Evolutionary conservation across 768 basidiomycete species (phyloP), one percentile per base, ranked within the genome.

Genomic region (Russula dissimulans): DNA sequence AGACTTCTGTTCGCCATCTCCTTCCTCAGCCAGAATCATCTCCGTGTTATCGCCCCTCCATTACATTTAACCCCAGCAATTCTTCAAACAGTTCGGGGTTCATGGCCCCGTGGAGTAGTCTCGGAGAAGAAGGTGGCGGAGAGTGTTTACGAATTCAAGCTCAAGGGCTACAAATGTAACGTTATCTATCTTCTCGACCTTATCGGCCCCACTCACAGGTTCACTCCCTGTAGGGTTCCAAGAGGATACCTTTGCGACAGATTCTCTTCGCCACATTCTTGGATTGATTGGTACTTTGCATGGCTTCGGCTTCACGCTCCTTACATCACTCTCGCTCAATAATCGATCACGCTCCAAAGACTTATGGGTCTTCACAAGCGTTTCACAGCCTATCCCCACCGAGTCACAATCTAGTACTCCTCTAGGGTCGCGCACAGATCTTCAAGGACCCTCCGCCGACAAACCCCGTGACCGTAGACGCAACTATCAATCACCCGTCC

Each of bases 101-200:
- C 89, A 38, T 90, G 88, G 89, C 88, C 88, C 17, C 79, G 87
- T 65, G 89, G 88, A 17, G 86, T 90, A 10, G 81, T 86, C 8
- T 82, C 84, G 0, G 88, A 90, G 71, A 87, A 84, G 75, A 89
- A 86, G 66, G 77, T 89, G 2, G 85, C 80, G 4, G 81, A 85
- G 31, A 81, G 81, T 57, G 81, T 83, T 7, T 90, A 81, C 68
- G 88, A 90, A 70, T 90, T 90, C 73, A 89, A 87, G 71, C 75
- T 90, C 54, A 88, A 87, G 67, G 89, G 88, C 26, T 90, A 90
- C 69, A 84, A 80, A 75, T 88, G 89, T 89, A 69, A 56, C 81
- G 73, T 59, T 53, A 41, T 53, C 63, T 60, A 56, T 57, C 34
- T 60, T 43, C 64, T 64, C 53, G 57, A 58, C 32, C 58, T 57